Evolutionary conservation across 768 basidiomycete species (phyloP).

Genomic region (Phanerochaete sordida): DNA sequence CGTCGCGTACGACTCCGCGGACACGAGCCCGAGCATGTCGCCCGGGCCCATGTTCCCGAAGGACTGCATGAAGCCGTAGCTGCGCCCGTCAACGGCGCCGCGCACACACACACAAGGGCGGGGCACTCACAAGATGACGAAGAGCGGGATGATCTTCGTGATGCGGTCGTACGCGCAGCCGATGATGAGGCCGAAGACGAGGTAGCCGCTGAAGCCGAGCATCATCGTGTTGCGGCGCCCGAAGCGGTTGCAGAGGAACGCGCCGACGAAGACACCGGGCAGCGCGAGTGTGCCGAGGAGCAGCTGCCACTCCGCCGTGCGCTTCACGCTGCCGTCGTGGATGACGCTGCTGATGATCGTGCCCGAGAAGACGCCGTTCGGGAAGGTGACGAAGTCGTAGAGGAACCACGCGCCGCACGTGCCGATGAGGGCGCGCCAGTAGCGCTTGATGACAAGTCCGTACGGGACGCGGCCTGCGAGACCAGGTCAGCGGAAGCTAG

Average conservation of each 20-base stretch:
- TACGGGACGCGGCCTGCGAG: constrained; percentile 55
- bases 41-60: constrained; percentile 74
- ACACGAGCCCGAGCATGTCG: constrained; percentile 65
- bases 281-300: constrained; percentile 56
- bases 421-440: constrained; percentile 68
- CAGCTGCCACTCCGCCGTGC: constrained; percentile 66
- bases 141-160: constrained; percentile 56
- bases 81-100: constrained; percentile 18
- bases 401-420: constrained; percentile 76
- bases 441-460: constrained; percentile 50
- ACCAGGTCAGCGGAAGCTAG: not conserved
- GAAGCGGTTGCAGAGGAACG: constrained; percentile 45
- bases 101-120: not conserved
- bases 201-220: constrained; percentile 64
- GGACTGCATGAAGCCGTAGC: constrained; percentile 72
- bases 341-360: constrained; percentile 67
- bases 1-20: constrained; percentile 66
- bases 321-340: constrained; percentile 47
- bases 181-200: constrained; percentile 56
- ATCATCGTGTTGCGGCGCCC: constrained; percentile 67
- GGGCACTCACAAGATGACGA: constrained; percentile 58
- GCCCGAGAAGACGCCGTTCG: constrained; percentile 67
- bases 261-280: constrained; percentile 57
- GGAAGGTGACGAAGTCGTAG: constrained; percentile 74
- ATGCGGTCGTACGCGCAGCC: constrained; percentile 60